Conservation (phyloP, 2,329 filamentous ascomycete genomes). For the Drechslerella dactyloides region DNA sequence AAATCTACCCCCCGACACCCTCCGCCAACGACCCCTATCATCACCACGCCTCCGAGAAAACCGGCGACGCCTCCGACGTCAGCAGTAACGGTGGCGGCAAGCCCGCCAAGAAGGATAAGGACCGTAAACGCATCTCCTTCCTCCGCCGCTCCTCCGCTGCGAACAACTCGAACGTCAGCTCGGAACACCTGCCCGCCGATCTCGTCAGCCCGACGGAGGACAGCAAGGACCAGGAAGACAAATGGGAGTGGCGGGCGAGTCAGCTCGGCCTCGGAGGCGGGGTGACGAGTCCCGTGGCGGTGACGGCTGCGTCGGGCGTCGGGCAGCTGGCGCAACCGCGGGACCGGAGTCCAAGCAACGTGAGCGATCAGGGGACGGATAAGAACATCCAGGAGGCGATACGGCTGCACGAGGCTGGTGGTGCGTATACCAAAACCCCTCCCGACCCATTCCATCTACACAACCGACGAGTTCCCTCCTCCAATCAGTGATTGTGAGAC, state of each 20-base stretch:
- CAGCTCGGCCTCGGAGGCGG: constrained; percentile 28
- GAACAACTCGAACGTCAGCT: constrained; percentile 7
- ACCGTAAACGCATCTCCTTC: constrained; percentile 40
- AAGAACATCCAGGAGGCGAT: constrained; percentile 91
- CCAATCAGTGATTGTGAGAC: constrained; percentile 7
- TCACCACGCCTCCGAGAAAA: constrained; percentile 54
- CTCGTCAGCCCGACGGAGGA: constrained; percentile 32
- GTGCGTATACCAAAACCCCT: too few relatives aligned
- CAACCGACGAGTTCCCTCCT: constrained; percentile 15
- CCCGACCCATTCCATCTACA: constrained; percentile 6
- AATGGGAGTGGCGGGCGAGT: constrained; percentile 49
- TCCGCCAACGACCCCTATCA: constrained; percentile 60
- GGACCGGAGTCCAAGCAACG: constrained; percentile 44
- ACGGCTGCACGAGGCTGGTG: constrained; percentile 81
- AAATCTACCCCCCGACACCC: constrained; percentile 66
- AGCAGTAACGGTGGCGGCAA: constrained; percentile 35
- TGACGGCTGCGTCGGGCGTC: neutral
- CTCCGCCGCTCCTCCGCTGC: constrained; percentile 17
- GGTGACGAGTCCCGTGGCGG: constrained; percentile 1
- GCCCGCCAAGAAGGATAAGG: constrained; percentile 54
- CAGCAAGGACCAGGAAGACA: constrained; percentile 45
- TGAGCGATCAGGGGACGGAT: constrained; percentile 53
- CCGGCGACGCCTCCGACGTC: constrained; percentile 47
- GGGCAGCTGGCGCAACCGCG: constrained; percentile 1
- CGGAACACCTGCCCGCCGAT: constrained; percentile 34